phyloP scores from a whole-genome alignment of 2,329 filamentous ascomycete species.

The Claviceps sp. region DNA sequence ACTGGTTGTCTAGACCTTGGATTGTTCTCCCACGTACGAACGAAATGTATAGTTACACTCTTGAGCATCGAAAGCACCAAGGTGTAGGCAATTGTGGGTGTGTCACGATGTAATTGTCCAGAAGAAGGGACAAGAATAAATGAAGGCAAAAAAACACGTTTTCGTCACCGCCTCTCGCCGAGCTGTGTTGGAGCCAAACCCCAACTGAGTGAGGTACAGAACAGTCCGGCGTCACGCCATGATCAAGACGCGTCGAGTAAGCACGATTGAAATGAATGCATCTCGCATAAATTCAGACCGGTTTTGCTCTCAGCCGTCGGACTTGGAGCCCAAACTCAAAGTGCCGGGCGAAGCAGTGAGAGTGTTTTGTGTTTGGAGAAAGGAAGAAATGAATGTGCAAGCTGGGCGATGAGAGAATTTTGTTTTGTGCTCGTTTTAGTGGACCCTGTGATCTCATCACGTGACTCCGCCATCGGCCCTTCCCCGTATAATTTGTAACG shows the following conservation, averaged over 20 bases:
- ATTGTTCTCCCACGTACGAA: constrained; percentile 52
- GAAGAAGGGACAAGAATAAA: not conserved
- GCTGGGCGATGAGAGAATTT: not conserved
- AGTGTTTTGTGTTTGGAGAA: constrained; percentile 2
- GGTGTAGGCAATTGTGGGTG: constrained; percentile 50
- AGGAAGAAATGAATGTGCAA: not conserved
- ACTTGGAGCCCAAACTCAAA: not conserved
- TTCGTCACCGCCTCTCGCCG: not conserved
- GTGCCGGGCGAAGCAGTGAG: not conserved
- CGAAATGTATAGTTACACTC: constrained; percentile 44
- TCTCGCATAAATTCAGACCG: not conserved
- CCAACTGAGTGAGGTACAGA: not conserved
- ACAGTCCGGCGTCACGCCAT: not conserved
- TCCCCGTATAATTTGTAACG: not conserved
- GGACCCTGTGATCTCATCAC: constrained; percentile 9
- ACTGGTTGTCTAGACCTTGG: constrained; percentile 54
- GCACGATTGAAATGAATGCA: not conserved
- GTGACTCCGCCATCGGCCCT: constrained; percentile 9
- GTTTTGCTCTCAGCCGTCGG: not conserved
- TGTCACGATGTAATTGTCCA: not conserved
- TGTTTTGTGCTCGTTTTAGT: not conserved
- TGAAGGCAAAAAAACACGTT: not conserved
- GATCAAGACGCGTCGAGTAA: not conserved
- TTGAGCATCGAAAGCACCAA: constrained; percentile 42
- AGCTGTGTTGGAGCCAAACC: not conserved